Evolutionary conservation across 176 grass and related monocot species (phyloP), one percentile per base, ranked within the genome.

Genomic region (Triticum timopheevii): DNA sequence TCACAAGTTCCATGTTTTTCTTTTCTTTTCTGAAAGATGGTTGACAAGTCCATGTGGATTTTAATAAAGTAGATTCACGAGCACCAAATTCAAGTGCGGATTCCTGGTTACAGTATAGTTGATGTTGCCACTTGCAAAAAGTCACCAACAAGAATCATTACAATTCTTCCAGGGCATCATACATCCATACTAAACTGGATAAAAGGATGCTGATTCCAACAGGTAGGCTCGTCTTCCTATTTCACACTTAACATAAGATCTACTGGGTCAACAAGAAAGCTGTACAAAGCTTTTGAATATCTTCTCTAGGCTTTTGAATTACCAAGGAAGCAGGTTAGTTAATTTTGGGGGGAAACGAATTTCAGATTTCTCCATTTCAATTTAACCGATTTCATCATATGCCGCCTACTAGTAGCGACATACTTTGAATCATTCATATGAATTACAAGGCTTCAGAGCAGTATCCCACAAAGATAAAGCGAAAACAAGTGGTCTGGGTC

Each of bases 121-220:
- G 24, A 15, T 70, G 54, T 19, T 54, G 36, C 28, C 35, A 61
- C 35, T 69, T 86, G 49, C 39, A 65, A 78, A 40, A 77, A 67
- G 36, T 50, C 47, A 69, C 9, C 78, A 73, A 54, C 17, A 76
- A 10, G 6, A 77, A 10, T 82, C 31, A 69, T 76, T 83, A 77
- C 12, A 10, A 64, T 30, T 25, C 27, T 82, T 82, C 34, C 4
- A 36, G 40, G 20, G 8, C 70, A 77, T 28, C 28, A 77, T 52
- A 69, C 24, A 23, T 52, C 62, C 38, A 47, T 77, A 77, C 7
- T 7, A 65, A 70, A 78, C 44, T 83, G 38, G 63, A 86, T 62
- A 82, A 9, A 56, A 40, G 11, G 16, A 9, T 62, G 47, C 19
- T 11, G 12, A 13, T 78, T 54, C 30, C 52, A 78, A 61, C 30